Conservation (phyloP, 23 red algal species). For the Gracilaria gracilis region DNA sequence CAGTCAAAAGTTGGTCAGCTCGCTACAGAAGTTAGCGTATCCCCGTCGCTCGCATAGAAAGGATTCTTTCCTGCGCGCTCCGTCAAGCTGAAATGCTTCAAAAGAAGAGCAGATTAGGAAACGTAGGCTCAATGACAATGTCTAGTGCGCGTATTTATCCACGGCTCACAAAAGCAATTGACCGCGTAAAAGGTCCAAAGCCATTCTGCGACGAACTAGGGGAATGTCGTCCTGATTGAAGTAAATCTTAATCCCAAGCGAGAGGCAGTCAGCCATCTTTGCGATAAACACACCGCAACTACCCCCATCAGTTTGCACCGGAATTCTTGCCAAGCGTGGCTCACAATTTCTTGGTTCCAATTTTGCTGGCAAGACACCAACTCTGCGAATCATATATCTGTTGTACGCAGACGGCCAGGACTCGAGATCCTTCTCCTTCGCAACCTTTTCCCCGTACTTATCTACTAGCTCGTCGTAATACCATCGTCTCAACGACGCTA, state of each 20-base stretch:
- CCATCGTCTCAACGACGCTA: constrained; percentile 48
- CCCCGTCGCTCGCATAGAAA: background rate
- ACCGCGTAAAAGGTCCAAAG: constrained; percentile 42
- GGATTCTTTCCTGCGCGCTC: background rate
- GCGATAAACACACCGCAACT: constrained; percentile 72
- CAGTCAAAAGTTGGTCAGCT: no score
- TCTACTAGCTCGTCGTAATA: constrained; percentile 49
- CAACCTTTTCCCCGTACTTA: constrained; percentile 2
- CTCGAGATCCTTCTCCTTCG: background rate
- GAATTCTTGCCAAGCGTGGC: constrained; percentile 12
- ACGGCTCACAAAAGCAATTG: constrained; percentile 7
- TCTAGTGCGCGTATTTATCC: background rate
- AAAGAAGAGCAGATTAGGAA: background rate
- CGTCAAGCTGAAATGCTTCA: no score
- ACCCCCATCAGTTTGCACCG: constrained; percentile 60
- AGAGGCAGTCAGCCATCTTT: constrained; percentile 65
- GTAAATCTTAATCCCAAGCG: constrained; percentile 49
- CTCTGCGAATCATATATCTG: constrained; percentile 20
- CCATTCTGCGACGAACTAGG: constrained; percentile 34
- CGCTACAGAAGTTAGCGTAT: no score
- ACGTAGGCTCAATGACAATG: background rate
- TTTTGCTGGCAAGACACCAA: constrained; percentile 5
- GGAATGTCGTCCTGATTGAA: constrained; percentile 48
- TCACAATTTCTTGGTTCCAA: constrained; percentile 6
- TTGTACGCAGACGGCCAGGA: constrained; percentile 28